A percentile compares a stretch with the other conserved stretches of the same genome.
Conservation (phyloP, 2,329 filamentous ascomycete species). For the Xylariaceae sp. region DNA sequence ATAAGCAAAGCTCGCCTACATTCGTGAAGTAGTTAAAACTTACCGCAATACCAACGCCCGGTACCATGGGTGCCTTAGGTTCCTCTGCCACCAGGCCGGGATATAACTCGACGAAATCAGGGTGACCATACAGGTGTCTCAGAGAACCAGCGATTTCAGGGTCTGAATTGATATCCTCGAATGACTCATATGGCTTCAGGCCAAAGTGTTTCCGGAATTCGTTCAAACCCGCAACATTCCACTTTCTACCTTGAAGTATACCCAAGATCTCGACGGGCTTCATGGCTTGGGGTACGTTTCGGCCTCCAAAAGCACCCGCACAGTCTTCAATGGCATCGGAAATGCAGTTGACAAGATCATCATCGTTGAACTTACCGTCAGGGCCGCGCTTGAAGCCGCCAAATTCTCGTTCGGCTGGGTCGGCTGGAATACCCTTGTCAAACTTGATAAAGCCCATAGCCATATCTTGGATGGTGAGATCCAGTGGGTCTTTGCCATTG, state of each 20-base stretch:
- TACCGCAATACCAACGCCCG: slow-evolving; percentile 72
- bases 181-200: slow-evolving; percentile 75
- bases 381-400: slow-evolving; percentile 66
- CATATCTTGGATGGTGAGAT: slow-evolving; percentile 66
- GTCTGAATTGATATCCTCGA: slow-evolving; percentile 85
- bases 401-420: slow-evolving; percentile 74
- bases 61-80: slow-evolving; percentile 74
- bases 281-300: slow-evolving; percentile 76
- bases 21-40: slow-evolving; percentile 2
- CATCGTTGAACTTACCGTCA: slow-evolving; percentile 75
- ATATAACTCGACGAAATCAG: slow-evolving; percentile 81
- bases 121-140: slow-evolving; percentile 74
- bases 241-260: slow-evolving; percentile 76
- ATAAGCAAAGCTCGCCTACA: slow-evolving; percentile 11
- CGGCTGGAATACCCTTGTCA: slow-evolving; percentile 63
- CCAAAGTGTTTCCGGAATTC: slow-evolving; percentile 86
- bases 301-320: slow-evolving; percentile 75
- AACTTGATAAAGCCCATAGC: slow-evolving; percentile 67
- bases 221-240: slow-evolving; percentile 80
- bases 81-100: slow-evolving; percentile 79
- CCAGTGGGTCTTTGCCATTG: slow-evolving; percentile 57
- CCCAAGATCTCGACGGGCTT: slow-evolving; percentile 79
- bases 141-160: slow-evolving; percentile 71
- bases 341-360: slow-evolving; percentile 76
- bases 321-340: slow-evolving; percentile 80